Percentiles rank a stretch among this genome's conserved stretches.
These are phyloP conservation scores for Acanthamoeba royreba DNA, from an alignment of 208 protist species.

Conservation along the genomic window DNA sequence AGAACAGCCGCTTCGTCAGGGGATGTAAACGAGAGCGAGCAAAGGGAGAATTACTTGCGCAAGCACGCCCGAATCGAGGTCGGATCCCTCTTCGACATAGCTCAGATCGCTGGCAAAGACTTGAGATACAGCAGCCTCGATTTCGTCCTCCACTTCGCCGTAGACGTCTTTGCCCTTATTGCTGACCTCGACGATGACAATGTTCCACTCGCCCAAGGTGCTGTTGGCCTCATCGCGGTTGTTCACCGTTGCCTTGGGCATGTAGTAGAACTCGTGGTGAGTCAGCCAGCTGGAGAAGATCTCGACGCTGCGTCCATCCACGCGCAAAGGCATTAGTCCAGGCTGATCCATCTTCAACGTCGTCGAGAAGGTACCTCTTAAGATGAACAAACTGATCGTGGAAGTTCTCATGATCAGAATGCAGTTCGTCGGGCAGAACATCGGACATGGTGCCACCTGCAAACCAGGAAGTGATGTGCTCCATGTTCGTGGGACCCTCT, in stretches of 20 bases:
- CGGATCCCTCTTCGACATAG: background rate
- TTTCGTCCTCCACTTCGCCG: background rate
- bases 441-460: background rate
- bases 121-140: background rate
- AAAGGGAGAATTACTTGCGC: too few relatives aligned
- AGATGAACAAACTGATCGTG: background rate
- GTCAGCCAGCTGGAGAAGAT: background rate
- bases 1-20: too few relatives aligned
- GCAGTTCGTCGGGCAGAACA: background rate
- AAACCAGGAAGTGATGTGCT: background rate
- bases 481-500: background rate
- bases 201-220: background rate
- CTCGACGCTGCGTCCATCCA: background rate
- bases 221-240: background rate
- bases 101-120: background rate
- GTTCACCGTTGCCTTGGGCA: background rate
- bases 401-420: background rate
- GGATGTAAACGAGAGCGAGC: too few relatives aligned
- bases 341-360: background rate
- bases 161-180: background rate
- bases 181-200: background rate
- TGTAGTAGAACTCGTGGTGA: background rate
- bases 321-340: background rate
- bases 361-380: background rate
- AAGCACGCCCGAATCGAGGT: background rate